Base-by-base conservation (phyloP, 352 stramenopile genomes). In the Globisporangium cystogenes region DNA sequence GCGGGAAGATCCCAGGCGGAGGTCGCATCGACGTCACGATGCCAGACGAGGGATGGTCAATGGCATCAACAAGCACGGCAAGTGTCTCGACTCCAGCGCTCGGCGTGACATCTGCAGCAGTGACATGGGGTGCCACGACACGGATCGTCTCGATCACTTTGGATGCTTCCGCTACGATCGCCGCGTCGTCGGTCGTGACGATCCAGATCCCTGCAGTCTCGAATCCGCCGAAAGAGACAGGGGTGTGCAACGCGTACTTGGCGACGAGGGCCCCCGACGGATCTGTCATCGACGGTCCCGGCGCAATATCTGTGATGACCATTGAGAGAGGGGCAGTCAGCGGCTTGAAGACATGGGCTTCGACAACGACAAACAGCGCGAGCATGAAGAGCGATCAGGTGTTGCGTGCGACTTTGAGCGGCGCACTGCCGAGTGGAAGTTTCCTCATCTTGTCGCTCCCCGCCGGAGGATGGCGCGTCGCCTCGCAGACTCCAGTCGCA, bases 191-290 rank as follows among this genome's bases (percentile, higher is more conserved):
- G 14, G 24, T 58, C 8, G 50, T 87, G 7, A 60, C 35, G 1
- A 15, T 89, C 7, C 31, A 55, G 4, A 59, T 87, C 24, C 57
- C 58, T 41, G 41, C 57, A 0, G 65, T 87, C 6, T 65, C 44
- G 23, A 89, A 77, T 47, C 75, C 75, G 16, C 78, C 78, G 3
- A 82, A 82, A 45, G 76, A 82, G 40, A 81, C 61, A 2, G 66
- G 61, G 12, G 57, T 73, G 1, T 77, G 74, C 35, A 67, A 70
- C 21, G 74, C 70, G 0, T 64, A 59, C 11, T 14, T 87, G 16
- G 72, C 54, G 11, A 85, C 67, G 7, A 47, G 44, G 57, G 63
- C 64, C 18, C 16, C 48, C 8, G 70, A 86, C 21, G 67, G 70
- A 2, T 47, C 41, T 7, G 55, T 74, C 6, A 74, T 87, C 37